Evolutionary conservation across 2,329 filamentous ascomycete genomes (phyloP).

Genomic region (Stachybotrys chlorohalonatus): DNA sequence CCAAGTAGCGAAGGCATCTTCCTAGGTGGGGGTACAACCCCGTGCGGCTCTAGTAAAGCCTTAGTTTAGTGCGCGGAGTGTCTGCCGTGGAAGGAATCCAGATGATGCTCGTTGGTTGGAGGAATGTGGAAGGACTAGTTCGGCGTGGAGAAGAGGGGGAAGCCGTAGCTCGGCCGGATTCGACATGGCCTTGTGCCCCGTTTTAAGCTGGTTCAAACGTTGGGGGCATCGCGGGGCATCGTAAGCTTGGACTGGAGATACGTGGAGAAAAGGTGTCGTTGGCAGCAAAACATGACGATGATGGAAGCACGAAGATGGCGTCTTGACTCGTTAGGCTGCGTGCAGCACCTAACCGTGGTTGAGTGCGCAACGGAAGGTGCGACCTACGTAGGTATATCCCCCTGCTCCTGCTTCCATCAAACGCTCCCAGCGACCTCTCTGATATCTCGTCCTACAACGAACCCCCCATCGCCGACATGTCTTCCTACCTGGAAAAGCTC

Average conservation of each 20-base stretch:
- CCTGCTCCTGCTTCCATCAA: too few relatives aligned
- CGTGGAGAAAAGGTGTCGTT: not conserved
- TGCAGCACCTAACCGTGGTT: too few relatives aligned
- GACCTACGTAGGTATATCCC: too few relatives aligned
- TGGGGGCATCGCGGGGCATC: not conserved
- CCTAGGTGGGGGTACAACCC: not conserved
- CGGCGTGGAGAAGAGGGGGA: not conserved
- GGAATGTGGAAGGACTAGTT: not conserved
- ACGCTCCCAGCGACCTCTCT: too few relatives aligned
- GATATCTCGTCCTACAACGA: not conserved
- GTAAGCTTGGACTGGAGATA: not conserved
- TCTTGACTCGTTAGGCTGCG: not conserved
- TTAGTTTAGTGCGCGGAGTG: too few relatives aligned
- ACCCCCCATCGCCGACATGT: conserved; percentile 1
- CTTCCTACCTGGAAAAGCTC: conserved; percentile 7
- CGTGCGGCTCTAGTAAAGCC: not conserved
- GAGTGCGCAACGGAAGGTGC: too few relatives aligned
- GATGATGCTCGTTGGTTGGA: not conserved
- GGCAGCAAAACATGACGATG: not conserved
- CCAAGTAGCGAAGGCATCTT: not conserved
- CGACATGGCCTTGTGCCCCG: not conserved
- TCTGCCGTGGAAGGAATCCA: not conserved
- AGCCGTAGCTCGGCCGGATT: not conserved
- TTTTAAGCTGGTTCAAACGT: not conserved
- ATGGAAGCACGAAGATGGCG: not conserved